phyloP scores from a whole-genome alignment of 1,284 basidiomycete species.

The Anthracocystis walkeri region DNA sequence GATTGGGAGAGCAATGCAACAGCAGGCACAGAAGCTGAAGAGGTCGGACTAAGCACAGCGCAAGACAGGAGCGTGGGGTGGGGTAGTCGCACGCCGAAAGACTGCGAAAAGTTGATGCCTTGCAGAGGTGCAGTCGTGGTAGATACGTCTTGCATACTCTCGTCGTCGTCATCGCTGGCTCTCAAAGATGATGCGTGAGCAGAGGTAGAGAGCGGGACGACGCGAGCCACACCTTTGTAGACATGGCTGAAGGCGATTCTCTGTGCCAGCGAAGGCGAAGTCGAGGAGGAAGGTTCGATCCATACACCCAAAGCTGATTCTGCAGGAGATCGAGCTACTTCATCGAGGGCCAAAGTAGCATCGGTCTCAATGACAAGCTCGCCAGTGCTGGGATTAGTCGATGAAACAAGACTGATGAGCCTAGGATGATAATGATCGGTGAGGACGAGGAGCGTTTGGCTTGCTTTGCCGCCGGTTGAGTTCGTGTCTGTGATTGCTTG shows the following conservation, averaged over 20 bases:
- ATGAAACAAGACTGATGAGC: slow-evolving; percentile 38
- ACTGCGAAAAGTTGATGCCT: slow-evolving; percentile 20
- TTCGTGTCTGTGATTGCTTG: slow-evolving; percentile 19
- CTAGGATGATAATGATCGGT: slow-evolving; percentile 59
- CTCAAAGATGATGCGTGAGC: neutral
- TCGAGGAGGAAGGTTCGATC: slow-evolving; percentile 24
- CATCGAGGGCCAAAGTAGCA: slow-evolving; percentile 49
- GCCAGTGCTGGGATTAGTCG: slow-evolving; percentile 8
- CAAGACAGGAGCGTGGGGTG: slow-evolving; percentile 58
- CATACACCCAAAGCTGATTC: slow-evolving; percentile 49
- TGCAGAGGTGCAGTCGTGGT: neutral
- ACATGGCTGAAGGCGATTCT: slow-evolving; percentile 46
- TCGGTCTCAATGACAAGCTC: slow-evolving; percentile 21
- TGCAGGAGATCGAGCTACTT: slow-evolving; percentile 53
- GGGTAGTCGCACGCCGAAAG: slow-evolving; percentile 51
- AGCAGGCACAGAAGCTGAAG: slow-evolving; percentile 11
- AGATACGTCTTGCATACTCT: slow-evolving; percentile 28
- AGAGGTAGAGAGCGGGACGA: slow-evolving; percentile 33
- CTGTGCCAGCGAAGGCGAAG: slow-evolving; percentile 8
- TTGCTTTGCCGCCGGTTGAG: slow-evolving; percentile 6
- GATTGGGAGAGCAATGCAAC: slow-evolving; percentile 64
- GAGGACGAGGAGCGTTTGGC: slow-evolving; percentile 45
- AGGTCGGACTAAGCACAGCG: slow-evolving; percentile 40
- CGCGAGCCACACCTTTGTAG: slow-evolving; percentile 53
- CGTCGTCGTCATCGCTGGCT: slow-evolving; percentile 17